These are phyloP conservation scores for Boletus speciosus DNA, from an alignment of 768 basidiomycete species.

Conservation along the genomic window DNA sequence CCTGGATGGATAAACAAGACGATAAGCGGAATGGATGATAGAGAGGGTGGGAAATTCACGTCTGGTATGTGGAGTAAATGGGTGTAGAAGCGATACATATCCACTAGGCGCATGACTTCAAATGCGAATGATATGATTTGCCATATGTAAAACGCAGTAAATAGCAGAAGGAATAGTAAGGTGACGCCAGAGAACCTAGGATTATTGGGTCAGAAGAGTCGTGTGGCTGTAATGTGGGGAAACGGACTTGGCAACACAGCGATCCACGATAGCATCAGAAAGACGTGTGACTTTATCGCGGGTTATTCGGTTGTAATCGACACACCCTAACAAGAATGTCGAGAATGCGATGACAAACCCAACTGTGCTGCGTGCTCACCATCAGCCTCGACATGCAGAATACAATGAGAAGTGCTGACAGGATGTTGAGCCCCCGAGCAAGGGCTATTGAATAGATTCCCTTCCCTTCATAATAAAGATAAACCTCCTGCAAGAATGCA, in stretches of 20 bases:
- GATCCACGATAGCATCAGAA: constrained; percentile 76
- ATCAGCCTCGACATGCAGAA: constrained; percentile 22
- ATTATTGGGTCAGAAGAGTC: constrained; percentile 14
- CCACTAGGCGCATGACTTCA: constrained; percentile 72
- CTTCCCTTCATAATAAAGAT: constrained; percentile 94
- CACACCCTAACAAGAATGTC: constrained; percentile 90
- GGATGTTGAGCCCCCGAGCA: constrained; percentile 84
- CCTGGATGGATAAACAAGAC: constrained; percentile 47
- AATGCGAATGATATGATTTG: constrained; percentile 78
- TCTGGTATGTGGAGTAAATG: constrained; percentile 92
- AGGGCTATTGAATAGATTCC: constrained; percentile 95
- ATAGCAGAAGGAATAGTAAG: constrained; percentile 77
- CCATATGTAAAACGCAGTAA: constrained; percentile 86
- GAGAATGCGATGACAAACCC: constrained; percentile 99
- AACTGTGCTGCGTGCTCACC: constrained; percentile 65
- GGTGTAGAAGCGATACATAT: constrained; percentile 97
- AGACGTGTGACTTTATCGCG: constrained; percentile 65
- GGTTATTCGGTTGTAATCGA: constrained; percentile 84
- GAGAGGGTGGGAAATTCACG: constrained; percentile 40
- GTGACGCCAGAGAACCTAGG: constrained; percentile 80
- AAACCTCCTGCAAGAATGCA: constrained; percentile 91
- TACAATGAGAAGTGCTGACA: constrained; percentile 58
- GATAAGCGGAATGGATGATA: constrained; percentile 9
- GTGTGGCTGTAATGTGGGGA: neutral
- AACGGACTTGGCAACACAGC: constrained; percentile 79